Percentiles rank a stretch among this genome's conserved stretches.
phyloP scores from a whole-genome alignment of 805 yeast genomes.

The Candida pseudoglaebosa region DNA sequence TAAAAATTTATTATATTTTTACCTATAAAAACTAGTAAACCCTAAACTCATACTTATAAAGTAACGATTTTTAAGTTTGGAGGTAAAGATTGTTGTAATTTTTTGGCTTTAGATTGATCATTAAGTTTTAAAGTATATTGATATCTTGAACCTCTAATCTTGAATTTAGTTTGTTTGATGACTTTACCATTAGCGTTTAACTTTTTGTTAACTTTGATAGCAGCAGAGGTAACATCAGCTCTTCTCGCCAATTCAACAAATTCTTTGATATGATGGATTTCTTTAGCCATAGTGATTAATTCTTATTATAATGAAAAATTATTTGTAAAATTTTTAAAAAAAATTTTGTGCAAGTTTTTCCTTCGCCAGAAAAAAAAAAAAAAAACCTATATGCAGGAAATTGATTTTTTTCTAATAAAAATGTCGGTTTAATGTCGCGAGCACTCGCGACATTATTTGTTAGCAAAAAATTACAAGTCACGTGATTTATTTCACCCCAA shows the following conservation, averaged over 20 bases:
- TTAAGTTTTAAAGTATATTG: constrained; percentile 93
- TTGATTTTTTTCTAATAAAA: background rate
- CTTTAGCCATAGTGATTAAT: constrained; percentile 29
- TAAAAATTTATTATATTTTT: background rate
- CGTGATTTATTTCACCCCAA: too few relatives aligned
- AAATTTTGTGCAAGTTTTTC: too few relatives aligned
- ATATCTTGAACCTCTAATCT: constrained; percentile 94
- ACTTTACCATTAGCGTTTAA: constrained; percentile 76
- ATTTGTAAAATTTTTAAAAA: background rate
- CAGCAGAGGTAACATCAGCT: constrained; percentile 89
- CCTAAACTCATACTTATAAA: constrained; percentile 27
- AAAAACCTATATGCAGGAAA: background rate
- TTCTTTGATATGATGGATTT: constrained; percentile 95
- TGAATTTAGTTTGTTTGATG: constrained; percentile 95
- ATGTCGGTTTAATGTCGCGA: too few relatives aligned
- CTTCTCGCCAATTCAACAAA: constrained; percentile 96
- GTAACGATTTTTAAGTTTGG: constrained; percentile 76
- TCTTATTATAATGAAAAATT: constrained; percentile 1
- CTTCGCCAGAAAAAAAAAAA: too few relatives aligned
- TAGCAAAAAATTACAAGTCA: too few relatives aligned
- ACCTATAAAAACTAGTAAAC: too few relatives aligned
- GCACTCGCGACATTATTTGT: too few relatives aligned
- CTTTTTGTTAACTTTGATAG: constrained; percentile 90
- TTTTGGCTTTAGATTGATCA: constrained; percentile 96
- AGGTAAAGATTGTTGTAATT: constrained; percentile 95